Evolutionary conservation across 192 early-diverging fungal genomes (phyloP).

Genomic region (Gryganskiella cystojenkinii): DNA sequence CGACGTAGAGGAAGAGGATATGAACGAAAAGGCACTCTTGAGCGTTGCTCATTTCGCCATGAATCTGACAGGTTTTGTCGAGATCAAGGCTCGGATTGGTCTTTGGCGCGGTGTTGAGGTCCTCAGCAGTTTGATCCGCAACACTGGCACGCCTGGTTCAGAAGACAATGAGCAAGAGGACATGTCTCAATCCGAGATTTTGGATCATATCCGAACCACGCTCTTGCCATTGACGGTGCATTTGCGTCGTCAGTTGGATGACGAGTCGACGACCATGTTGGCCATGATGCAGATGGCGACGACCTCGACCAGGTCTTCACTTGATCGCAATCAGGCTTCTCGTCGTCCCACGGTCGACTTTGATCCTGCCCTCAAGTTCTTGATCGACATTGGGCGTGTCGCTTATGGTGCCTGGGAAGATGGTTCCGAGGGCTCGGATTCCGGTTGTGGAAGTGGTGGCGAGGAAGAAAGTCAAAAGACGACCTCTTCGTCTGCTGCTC

Average conservation of each 20-base stretch:
- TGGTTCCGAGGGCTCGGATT: constrained; percentile 42
- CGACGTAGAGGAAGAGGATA: constrained; percentile 17
- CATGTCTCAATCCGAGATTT: constrained; percentile 37
- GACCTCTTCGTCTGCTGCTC: neutral
- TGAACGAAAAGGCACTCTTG: constrained; percentile 31
- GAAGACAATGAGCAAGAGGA: constrained; percentile 13
- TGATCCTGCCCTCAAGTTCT: constrained; percentile 41
- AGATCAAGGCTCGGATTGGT: constrained; percentile 50
- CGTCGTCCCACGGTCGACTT: constrained; percentile 24
- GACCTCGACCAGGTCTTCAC: constrained; percentile 15
- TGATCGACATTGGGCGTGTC: constrained; percentile 46
- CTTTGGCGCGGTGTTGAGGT: constrained; percentile 47
- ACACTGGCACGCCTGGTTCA: neutral
- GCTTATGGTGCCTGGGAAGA: constrained; percentile 51
- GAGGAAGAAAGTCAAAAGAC: constrained; percentile 16
- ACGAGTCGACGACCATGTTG: constrained; percentile 42
- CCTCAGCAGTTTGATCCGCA: constrained; percentile 27
- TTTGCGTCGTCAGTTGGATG: constrained; percentile 45
- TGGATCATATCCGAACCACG: constrained; percentile 49
- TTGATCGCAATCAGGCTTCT: constrained; percentile 16
- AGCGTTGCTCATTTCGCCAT: constrained; percentile 44
- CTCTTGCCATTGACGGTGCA: constrained; percentile 42
- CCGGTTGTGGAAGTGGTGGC: constrained; percentile 43
- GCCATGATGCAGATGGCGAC: constrained; percentile 37
- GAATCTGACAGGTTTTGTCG: constrained; percentile 48